These are phyloP conservation scores for Colletotrichum sp. DNA, from an alignment of 2,329 filamentous ascomycete genomes.

Conservation along the genomic window DNA sequence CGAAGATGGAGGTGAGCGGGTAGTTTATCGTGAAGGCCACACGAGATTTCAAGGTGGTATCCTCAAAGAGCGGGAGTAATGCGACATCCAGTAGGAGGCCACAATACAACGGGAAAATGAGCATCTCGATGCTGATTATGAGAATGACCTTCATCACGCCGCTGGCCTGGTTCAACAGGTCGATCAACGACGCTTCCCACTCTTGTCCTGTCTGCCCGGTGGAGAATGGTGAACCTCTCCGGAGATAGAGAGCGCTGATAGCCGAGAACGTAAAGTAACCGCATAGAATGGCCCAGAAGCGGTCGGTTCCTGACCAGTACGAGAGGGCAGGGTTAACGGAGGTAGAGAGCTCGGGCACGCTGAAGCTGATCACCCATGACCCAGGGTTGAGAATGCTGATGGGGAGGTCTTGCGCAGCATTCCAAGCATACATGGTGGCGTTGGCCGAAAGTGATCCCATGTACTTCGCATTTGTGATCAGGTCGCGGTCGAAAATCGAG, in stretches of 20 bases:
- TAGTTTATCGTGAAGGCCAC: constrained; percentile 78
- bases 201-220: constrained; percentile 59
- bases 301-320: constrained; percentile 70
- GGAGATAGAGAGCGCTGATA: constrained; percentile 80
- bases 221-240: constrained; percentile 73
- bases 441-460: constrained; percentile 25
- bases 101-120: constrained; percentile 95
- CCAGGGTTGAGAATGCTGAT: constrained; percentile 48
- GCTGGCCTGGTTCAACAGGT: constrained; percentile 88
- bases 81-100: constrained; percentile 89
- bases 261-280: constrained; percentile 83
- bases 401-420: constrained; percentile 36
- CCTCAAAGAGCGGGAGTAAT: constrained; percentile 85
- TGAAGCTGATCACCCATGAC: constrained; percentile 65
- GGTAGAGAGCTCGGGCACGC: constrained; percentile 41
- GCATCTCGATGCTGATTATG: constrained; percentile 99
- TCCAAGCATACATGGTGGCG: constrained; percentile 24
- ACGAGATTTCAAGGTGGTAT: constrained; percentile 78
- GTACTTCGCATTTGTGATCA: constrained; percentile 34
- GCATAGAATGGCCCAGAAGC: constrained; percentile 74
- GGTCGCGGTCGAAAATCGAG: constrained; percentile 51
- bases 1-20: constrained; percentile 90
- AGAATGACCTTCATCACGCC: constrained; percentile 97
- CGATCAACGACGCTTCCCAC: constrained; percentile 80
- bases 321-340: constrained; percentile 63